Percentiles rank a stretch among this genome's conserved stretches.
phyloP scores from a whole-genome alignment of 495 filamentous ascomycete species.

The Clavariopsis aquatica region DNA sequence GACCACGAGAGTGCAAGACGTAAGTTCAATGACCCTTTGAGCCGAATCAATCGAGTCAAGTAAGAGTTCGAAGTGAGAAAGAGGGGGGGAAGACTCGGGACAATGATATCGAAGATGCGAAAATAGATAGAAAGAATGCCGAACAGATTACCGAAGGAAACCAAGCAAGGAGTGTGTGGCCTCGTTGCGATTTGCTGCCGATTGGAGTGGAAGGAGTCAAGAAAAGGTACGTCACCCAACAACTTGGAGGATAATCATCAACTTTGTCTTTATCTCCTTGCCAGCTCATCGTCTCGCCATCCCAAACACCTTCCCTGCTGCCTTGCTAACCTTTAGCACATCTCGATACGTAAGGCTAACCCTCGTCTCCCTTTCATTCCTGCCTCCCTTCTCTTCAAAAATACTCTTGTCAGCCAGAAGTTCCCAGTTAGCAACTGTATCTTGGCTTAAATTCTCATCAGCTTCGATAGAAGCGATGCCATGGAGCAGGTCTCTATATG shows the following conservation, averaged over 20 bases:
- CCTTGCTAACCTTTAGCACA: constrained; percentile 79
- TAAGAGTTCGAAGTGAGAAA: not conserved
- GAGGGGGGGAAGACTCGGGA: not conserved
- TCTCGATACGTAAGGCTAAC: constrained; percentile 92
- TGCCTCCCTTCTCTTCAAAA: constrained; percentile 56
- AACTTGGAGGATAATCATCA: no score
- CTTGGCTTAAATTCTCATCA: constrained; percentile 43
- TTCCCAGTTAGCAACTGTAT: constrained; percentile 80
- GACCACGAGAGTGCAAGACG: not conserved
- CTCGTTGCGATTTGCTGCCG: no score
- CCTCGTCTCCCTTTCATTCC: constrained; percentile 64
- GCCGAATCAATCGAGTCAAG: not conserved
- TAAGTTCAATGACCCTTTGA: not conserved
- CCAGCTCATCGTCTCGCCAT: constrained; percentile 13
- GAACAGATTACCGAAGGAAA: no score
- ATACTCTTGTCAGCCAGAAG: constrained; percentile 60
- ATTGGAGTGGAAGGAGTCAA: no score
- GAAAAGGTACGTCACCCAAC: no score
- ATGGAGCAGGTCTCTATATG: constrained; percentile 45
- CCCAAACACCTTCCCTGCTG: constrained; percentile 54
- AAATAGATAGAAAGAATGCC: not conserved
- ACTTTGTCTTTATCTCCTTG: no score
- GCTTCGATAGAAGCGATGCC: constrained; percentile 45
- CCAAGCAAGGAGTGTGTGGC: no score
- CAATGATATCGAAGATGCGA: not conserved